A percentile compares a stretch with the other conserved stretches of the same genome.
phyloP scores from a whole-genome alignment of 768 basidiomycete species.

The Serendipita sp. region DNA sequence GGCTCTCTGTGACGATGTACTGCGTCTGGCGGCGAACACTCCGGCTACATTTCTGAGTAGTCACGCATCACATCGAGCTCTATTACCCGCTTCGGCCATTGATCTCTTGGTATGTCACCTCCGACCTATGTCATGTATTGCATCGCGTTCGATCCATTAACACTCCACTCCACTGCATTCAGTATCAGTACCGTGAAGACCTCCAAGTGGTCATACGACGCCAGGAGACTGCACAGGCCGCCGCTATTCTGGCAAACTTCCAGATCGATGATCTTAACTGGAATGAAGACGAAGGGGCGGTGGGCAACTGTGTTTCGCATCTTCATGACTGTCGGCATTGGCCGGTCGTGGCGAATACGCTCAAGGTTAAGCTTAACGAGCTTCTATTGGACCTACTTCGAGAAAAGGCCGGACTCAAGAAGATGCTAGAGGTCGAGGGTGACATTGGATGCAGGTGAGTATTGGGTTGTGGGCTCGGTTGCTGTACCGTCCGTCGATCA shows the following conservation, averaged over 20 bases:
- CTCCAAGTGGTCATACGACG: conserved; percentile 1
- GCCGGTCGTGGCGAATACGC: background rate
- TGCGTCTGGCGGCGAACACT: background rate
- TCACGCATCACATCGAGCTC: background rate
- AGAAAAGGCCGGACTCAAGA: background rate
- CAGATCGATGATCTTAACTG: conserved; percentile 3
- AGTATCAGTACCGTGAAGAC: conserved; percentile 4
- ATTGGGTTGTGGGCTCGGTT: no score
- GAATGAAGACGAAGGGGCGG: background rate
- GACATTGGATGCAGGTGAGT: conserved; percentile 1
- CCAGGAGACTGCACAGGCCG: conserved; percentile 1
- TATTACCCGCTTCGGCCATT: background rate
- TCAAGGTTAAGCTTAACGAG: background rate
- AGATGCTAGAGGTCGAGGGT: background rate
- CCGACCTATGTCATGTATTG: background rate
- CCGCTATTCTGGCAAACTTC: background rate
- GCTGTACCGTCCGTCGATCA: background rate
- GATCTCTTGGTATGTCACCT: background rate
- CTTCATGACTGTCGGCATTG: background rate
- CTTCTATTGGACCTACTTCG: background rate
- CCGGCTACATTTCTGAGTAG: background rate
- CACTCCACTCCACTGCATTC: background rate
- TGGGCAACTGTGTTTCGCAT: background rate
- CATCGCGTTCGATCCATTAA: background rate
- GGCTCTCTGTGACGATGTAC: background rate